Conservation (phyloP, 1,139 yeast genomes). For the Blastobotrys elegans region DNA sequence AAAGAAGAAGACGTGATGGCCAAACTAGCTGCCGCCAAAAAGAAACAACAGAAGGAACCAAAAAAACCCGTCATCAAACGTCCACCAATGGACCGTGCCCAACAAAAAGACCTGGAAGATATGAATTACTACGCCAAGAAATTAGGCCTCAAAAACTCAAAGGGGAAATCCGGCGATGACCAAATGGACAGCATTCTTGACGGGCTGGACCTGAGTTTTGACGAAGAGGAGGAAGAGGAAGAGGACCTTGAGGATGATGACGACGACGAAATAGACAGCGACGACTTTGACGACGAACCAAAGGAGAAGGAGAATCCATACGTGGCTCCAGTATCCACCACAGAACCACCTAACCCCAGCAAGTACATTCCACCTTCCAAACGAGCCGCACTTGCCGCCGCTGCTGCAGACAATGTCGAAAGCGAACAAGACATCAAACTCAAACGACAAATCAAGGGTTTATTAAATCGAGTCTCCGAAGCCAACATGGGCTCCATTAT, state of each 20-base stretch:
- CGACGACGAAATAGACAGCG: slow-evolving; percentile 23
- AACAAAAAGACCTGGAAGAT: slow-evolving; percentile 62
- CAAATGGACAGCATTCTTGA: slow-evolving; percentile 69
- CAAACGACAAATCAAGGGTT: slow-evolving; percentile 65
- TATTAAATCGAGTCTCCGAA: slow-evolving; percentile 81
- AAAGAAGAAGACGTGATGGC: slow-evolving; percentile 24
- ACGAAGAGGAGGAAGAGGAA: slow-evolving; percentile 9
- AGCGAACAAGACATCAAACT: slow-evolving; percentile 50
- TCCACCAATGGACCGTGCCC: slow-evolving; percentile 14
- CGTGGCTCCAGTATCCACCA: slow-evolving; percentile 65
- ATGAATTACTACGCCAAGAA: slow-evolving; percentile 79
- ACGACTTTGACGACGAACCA: slow-evolving; percentile 31
- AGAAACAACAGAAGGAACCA: slow-evolving; percentile 11
- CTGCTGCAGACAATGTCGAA: slow-evolving; percentile 32
- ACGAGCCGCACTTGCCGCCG: slow-evolving; percentile 39
- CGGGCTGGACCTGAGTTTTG: slow-evolving; percentile 53
- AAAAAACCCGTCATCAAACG: slow-evolving; percentile 14
- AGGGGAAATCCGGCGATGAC: slow-evolving; percentile 52
- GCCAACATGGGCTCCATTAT: slow-evolving; percentile 71
- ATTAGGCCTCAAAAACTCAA: slow-evolving; percentile 61
- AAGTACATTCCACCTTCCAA: slow-evolving; percentile 83
- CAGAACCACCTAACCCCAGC: slow-evolving; percentile 22
- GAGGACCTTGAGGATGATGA: slow-evolving; percentile 25
- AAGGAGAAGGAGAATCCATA: slow-evolving; percentile 70
- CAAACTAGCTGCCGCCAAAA: slow-evolving; percentile 26